A percentile compares a stretch with the other conserved stretches of the same genome.
Conservation (phyloP, 2,329 filamentous ascomycete species). For the Claviceps fusiformis region DNA sequence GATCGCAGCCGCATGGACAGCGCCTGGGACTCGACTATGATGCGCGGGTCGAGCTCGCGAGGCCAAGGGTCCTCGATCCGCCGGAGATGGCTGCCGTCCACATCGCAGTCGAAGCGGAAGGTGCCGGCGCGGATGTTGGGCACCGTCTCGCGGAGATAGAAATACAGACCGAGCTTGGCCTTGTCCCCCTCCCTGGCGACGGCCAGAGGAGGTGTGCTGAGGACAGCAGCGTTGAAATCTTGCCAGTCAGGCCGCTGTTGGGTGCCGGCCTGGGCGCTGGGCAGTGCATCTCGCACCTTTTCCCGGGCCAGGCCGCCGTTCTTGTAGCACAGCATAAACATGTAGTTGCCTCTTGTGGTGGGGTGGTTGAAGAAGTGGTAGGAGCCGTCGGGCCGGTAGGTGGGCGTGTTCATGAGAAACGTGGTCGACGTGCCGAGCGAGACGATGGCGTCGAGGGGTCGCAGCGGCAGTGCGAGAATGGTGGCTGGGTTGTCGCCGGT, state of each 20-base stretch:
- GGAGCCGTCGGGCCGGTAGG: conserved; percentile 75
- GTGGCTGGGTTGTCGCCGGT: conserved; percentile 95
- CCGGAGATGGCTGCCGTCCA: conserved; percentile 39
- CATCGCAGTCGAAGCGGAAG: conserved; percentile 61
- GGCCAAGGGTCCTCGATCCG: conserved; percentile 22
- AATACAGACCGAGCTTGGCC: conserved; percentile 89
- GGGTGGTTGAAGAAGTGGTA: conserved; percentile 99
- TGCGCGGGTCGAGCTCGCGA: conserved; percentile 61
- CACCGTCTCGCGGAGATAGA: conserved; percentile 88
- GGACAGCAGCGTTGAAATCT: conserved; percentile 62
- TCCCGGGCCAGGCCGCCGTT: conserved; percentile 92
- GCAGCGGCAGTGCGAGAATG: conserved; percentile 78
- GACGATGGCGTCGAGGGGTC: conserved; percentile 83
- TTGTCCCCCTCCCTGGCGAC: conserved; percentile 37
- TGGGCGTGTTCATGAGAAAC: conserved; percentile 92
- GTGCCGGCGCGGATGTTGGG: conserved; percentile 77
- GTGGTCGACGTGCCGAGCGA: conserved; percentile 91
- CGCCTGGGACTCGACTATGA: conserved; percentile 89
- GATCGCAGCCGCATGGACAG: conserved; percentile 82
- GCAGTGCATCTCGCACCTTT: conserved; percentile 70
- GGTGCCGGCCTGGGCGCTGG: conserved; percentile 23
- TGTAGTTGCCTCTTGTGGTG: conserved; percentile 78
- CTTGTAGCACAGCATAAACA: conserved; percentile 99
- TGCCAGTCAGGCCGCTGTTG: conserved; percentile 47
- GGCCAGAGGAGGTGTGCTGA: conserved; percentile 56